Evolutionary conservation across 805 yeast species (phyloP), one percentile per base, ranked within the genome.

Genomic region (Torulaspora franciscae): DNA sequence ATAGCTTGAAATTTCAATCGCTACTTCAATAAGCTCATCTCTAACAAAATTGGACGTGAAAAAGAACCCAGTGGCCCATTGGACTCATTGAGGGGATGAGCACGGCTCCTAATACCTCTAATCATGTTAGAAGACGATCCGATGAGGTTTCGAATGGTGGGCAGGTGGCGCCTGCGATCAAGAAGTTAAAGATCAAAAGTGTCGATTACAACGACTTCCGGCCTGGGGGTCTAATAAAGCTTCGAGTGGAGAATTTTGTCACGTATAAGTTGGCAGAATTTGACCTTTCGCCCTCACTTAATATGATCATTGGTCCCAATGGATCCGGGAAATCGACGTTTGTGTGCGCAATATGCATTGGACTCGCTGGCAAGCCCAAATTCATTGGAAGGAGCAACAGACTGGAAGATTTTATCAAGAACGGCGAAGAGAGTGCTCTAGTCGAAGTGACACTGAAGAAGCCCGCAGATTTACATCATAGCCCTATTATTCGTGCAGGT

Each of bases 281-380:
- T 64, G 72, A 73, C 32, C 74, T 91, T 45, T 84, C 91, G 0
- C 96, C 97, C 0, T 72, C 82, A 1, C 71, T 93, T 59, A 93
- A 93, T 60, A 79, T 93, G 82, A 85, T 93, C 46, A 83, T 93
- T 42, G 99, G 97, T 0, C 97, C 97, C 9, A 93, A 93, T 62
- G 99, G 99, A 28, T 79, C 95, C 0, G 99, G 99, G 6, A 93
- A 93, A 58, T 82, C 93, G 30, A 88, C 98, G 0, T 78, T 93
- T 56, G 90, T 93, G 3, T 86, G 96, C 48, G 98, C 96, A 0
- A 78, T 91, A 1, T 91, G 95, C 59, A 70, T 93, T 27, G 95
- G 96, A 0, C 67, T 93, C 13, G 91, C 83, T 1, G 98, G 97
- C 1, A 79, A 76, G 57, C 75, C 85, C 17, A 85, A 78, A 32